phyloP scores from a whole-genome alignment of 805 yeast species.

The Zygosaccharomyces siamensis region DNA sequence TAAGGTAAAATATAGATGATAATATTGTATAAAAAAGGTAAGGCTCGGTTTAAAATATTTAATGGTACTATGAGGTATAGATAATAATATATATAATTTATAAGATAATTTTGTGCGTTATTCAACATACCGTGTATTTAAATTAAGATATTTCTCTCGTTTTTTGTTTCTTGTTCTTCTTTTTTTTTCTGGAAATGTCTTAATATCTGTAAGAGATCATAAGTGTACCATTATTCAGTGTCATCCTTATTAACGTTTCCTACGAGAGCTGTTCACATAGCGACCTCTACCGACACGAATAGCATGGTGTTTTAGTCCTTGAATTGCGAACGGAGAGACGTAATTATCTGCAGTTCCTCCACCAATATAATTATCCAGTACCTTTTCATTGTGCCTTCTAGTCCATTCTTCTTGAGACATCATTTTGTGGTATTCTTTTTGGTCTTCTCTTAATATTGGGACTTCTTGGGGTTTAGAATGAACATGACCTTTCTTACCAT shows the following conservation, averaged over 20 bases:
- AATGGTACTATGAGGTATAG: no score
- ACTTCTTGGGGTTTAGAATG: slow-evolving; percentile 55
- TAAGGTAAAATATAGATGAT: not conserved
- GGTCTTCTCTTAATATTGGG: slow-evolving; percentile 79
- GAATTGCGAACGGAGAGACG: slow-evolving; percentile 78
- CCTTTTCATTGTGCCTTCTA: slow-evolving; percentile 77
- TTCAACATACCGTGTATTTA: no score
- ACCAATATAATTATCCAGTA: slow-evolving; percentile 84
- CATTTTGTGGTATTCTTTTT: slow-evolving; percentile 86
- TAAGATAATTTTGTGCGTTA: no score
- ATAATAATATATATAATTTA: no score
- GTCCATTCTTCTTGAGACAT: slow-evolving; percentile 85
- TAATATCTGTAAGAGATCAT: no score
- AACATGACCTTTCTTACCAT: slow-evolving; percentile 76
- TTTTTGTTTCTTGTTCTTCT: no score
- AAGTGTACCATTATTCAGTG: no score
- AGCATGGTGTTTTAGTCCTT: slow-evolving; percentile 58
- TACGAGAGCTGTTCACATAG: slow-evolving; percentile 62
- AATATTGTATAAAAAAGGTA: not conserved
- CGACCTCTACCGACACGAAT: slow-evolving; percentile 85
- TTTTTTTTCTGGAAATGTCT: no score
- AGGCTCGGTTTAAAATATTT: not conserved
- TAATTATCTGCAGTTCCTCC: slow-evolving; percentile 77
- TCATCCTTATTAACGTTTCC: slow-evolving; percentile 22
- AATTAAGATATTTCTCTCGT: no score